These are phyloP conservation scores for Venustampulla echinocandica DNA, from an alignment of 495 filamentous ascomycete genomes.

Conservation along the genomic window DNA sequence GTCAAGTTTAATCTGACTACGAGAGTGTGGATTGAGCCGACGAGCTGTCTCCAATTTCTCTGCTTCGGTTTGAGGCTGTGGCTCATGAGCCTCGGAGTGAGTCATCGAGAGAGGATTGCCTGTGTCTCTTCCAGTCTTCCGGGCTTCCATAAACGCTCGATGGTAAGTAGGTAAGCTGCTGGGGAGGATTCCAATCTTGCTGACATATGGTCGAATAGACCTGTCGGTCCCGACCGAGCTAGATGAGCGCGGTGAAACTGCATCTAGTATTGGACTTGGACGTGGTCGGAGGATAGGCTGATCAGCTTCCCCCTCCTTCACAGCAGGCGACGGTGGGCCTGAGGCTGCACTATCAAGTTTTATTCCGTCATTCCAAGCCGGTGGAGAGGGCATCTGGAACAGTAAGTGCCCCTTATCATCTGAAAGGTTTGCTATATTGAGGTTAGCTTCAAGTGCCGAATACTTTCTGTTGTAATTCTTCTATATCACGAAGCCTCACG, in stretches of 20 bases:
- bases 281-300: slow-evolving; percentile 17
- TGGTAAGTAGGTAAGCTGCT: slow-evolving; percentile 87
- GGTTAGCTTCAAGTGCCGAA: not conserved
- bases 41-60: slow-evolving; percentile 68
- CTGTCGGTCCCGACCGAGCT: slow-evolving; percentile 26
- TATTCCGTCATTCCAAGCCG: slow-evolving; percentile 31
- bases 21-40: slow-evolving; percentile 71
- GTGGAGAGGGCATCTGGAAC: slow-evolving; percentile 42
- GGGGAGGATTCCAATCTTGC: slow-evolving; percentile 81
- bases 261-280: slow-evolving; percentile 29
- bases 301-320: slow-evolving; percentile 17
- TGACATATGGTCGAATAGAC: slow-evolving; percentile 50
- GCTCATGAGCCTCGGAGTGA: slow-evolving; percentile 39
- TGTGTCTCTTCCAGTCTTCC: slow-evolving; percentile 37
- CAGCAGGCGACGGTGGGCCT: slow-evolving; percentile 27
- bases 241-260: slow-evolving; percentile 20
- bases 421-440: slow-evolving; percentile 28
- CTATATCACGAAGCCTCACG: too few relatives aligned
- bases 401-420: slow-evolving; percentile 34
- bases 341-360: slow-evolving; percentile 19
- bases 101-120: slow-evolving; percentile 29
- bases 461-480: not conserved
- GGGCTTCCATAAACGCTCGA: slow-evolving; percentile 74
- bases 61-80: slow-evolving; percentile 50
- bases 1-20: slow-evolving; percentile 48